Conservation (phyloP, 768 basidiomycete species). For the Lactifluus hygrophoroides region DNA sequence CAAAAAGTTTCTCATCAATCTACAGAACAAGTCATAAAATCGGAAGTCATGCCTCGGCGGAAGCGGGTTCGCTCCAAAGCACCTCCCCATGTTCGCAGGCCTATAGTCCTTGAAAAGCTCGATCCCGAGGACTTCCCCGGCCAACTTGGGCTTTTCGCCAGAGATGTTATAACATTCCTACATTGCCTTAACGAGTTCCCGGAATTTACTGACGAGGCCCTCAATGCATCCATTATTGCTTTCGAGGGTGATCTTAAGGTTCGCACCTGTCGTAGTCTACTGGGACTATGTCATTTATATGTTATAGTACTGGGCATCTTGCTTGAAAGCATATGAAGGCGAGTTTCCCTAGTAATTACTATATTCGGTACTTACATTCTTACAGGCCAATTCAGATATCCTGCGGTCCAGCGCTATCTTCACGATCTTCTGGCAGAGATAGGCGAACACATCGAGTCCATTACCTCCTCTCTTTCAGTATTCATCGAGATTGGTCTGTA, state of each 20-base stretch:
- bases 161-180: constrained; percentile 60
- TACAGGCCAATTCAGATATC: constrained; percentile 61
- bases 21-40: constrained; percentile 32
- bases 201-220: constrained; percentile 66
- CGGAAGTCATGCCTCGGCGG: constrained; percentile 29
- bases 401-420: constrained; percentile 64
- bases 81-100: constrained; percentile 42
- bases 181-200: constrained; percentile 71
- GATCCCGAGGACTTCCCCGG: constrained; percentile 60
- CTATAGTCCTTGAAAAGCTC: constrained; percentile 46
- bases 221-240: constrained; percentile 55
- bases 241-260: constrained; percentile 68
- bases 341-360: constrained; percentile 14
- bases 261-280: constrained; percentile 18
- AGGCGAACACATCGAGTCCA: constrained; percentile 63
- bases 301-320: constrained; percentile 64
- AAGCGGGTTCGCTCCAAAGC: constrained; percentile 28
- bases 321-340: constrained; percentile 57
- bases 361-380: neutral
- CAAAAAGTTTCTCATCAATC: constrained; percentile 44
- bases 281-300: neutral
- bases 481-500: constrained; percentile 67
- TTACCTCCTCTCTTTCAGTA: constrained; percentile 57
- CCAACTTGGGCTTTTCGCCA: constrained; percentile 52
- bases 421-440: constrained; percentile 69